Evolutionary conservation across 2,329 filamentous ascomycete species (phyloP), one percentile per base, ranked within the genome.

Genomic region (Talaromyces sp.): DNA sequence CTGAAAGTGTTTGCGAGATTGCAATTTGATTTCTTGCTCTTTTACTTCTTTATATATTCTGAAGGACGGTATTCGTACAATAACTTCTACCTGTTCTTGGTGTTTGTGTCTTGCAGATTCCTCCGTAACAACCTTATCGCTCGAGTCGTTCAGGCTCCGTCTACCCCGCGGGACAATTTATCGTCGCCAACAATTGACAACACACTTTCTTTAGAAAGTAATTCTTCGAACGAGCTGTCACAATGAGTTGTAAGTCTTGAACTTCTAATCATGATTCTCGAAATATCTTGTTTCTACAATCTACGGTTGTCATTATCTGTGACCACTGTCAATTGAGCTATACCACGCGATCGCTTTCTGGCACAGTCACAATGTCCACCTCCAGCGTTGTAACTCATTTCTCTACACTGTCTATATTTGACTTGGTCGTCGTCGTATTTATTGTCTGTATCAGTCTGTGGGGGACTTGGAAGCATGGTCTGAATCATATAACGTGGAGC

Each of bases 171-270:
- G 52, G 52, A 56, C 52, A 56, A 24, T 22, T 22, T 14, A 24
- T 52, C 48, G 24, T 33, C 33, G 27, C 39, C 52, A 56, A 56
- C 52, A 56, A 27, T 33, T 52, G 27, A 56, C 52, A 56, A 37
- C 52, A 56, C 52, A 56, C 33, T 27, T 59, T 59, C n/a, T 33
- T n/a, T 39, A 11, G 56, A 24, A 27, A 45, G 16, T 19, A 24
- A 13, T 3, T n/a, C 16, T 22, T 60, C 6, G 27, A 22, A 22
- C 39, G n/a, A 9, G 19, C 33, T 24, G 57, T 27, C 16, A 48
- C 58, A 60, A 65, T 65, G 63, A 65, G 63, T 57, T 65, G 63
- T 65, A 62, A 65, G 63, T 65, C 31, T 24, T 48, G 31, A 37
- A 24, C 33, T 16, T 14, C 35, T 31, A 22, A 37, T 56, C n/a